Percentiles rank a stretch among this genome's conserved stretches.
These are phyloP conservation scores for Aspergillus sp. DNA, from an alignment of 2,329 filamentous ascomycete genomes.

Conservation along the genomic window DNA sequence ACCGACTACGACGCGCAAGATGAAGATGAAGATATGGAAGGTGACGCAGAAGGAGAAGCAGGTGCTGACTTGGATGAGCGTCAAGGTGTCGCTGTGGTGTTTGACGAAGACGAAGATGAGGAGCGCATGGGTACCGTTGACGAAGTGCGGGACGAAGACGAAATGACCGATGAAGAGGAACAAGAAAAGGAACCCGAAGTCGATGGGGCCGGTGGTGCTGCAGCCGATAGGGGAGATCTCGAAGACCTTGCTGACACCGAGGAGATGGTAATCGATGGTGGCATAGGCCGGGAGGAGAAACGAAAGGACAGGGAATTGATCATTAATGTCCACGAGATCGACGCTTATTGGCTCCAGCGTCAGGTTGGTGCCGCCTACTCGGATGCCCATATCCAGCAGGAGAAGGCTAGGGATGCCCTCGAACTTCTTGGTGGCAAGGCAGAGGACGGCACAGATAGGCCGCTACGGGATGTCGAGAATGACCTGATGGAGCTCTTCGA, in stretches of 20 bases:
- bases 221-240: constrained; percentile 29
- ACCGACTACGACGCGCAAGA: constrained; percentile 97
- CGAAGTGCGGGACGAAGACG: constrained; percentile 75
- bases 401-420: constrained; percentile 79
- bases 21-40: constrained; percentile 79
- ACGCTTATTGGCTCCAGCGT: constrained; percentile 93
- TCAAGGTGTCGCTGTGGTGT: constrained; percentile 94
- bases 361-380: constrained; percentile 82
- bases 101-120: constrained; percentile 84
- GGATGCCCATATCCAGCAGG: constrained; percentile 85
- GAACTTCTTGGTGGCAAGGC: constrained; percentile 69
- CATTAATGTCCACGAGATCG: constrained; percentile 79
- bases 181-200: constrained; percentile 49
- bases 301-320: constrained; percentile 42
- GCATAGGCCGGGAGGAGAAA: constrained; percentile 35
- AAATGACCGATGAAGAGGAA: constrained; percentile 68
- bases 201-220: constrained; percentile 38
- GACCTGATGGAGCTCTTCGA: constrained; percentile 98
- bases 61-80: constrained; percentile 78
- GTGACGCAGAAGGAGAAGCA: constrained; percentile 56
- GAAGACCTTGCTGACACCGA: constrained; percentile 46
- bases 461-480: constrained; percentile 89
- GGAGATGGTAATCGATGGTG: constrained; percentile 75
- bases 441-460: constrained; percentile 67
- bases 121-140: constrained; percentile 67